Evolutionary conservation across 768 basidiomycete genomes (phyloP).

Genomic region (Cystofilobasidium ferigula): DNA sequence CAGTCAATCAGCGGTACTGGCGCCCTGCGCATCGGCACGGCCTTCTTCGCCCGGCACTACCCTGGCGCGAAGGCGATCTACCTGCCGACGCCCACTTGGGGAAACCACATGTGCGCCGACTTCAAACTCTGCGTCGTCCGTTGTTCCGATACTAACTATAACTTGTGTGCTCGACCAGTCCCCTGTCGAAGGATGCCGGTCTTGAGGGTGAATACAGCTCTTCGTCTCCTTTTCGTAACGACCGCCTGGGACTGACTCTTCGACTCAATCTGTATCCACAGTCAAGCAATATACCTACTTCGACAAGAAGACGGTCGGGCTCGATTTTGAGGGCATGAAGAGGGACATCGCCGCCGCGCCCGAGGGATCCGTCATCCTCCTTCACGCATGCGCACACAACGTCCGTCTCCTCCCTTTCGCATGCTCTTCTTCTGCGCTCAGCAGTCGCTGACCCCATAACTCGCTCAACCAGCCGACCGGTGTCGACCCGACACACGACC

Average conservation of each 20-base stretch:
- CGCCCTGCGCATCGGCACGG: constrained; percentile 86
- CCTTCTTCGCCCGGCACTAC: constrained; percentile 81
- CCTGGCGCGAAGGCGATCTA: constrained; percentile 40
- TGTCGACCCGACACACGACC: constrained; percentile 81
- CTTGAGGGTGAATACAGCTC: neutral
- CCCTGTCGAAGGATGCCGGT: constrained; percentile 17
- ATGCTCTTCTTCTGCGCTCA: too few relatives aligned
- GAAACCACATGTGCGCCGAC: constrained; percentile 10
- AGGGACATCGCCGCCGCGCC: constrained; percentile 70
- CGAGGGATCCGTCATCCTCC: constrained; percentile 64
- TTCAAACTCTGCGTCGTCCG: neutral
- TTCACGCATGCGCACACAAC: constrained; percentile 98
- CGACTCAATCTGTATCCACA: neutral
- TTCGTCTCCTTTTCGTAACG: neutral
- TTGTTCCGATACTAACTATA: neutral
- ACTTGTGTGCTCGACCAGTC: neutral
- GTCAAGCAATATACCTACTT: constrained; percentile 33
- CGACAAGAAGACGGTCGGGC: constrained; percentile 68
- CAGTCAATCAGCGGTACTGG: constrained; percentile 98
- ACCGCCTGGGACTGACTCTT: neutral
- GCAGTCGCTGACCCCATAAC: too few relatives aligned
- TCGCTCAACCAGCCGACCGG: constrained; percentile 76
- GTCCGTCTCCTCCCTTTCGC: constrained; percentile 46
- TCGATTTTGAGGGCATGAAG: constrained; percentile 84
- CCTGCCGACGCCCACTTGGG: constrained; percentile 33